Evolutionary conservation across 768 basidiomycete species (phyloP).

Genomic region (Rhodotorula sphaerocarpa): DNA sequence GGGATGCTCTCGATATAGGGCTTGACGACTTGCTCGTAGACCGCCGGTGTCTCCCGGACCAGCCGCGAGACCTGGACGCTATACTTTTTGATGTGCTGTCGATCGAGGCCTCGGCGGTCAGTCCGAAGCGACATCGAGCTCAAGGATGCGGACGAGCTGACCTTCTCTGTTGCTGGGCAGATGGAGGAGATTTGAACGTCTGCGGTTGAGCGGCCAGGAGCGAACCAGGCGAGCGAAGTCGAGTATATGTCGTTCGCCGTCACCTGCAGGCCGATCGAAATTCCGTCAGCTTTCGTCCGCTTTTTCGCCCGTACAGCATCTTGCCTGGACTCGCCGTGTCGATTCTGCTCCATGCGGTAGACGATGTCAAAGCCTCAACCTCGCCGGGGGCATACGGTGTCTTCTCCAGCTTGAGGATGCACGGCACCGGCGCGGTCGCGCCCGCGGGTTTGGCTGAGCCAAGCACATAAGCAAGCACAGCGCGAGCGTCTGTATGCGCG

Average conservation of each 20-base stretch:
- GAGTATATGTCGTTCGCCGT: slow-evolving; percentile 34
- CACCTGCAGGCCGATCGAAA: slow-evolving; percentile 46
- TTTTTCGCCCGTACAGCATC: no score
- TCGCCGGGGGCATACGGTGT: slow-evolving; percentile 53
- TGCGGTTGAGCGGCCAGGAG: slow-evolving; percentile 60
- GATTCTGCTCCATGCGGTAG: slow-evolving; percentile 43
- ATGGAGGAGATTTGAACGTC: slow-evolving; percentile 80
- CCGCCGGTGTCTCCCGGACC: slow-evolving; percentile 70
- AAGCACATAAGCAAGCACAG: slow-evolving; percentile 58
- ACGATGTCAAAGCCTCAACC: slow-evolving; percentile 41
- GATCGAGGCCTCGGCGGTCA: no score
- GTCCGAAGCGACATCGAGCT: no score
- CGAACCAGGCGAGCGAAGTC: slow-evolving; percentile 51
- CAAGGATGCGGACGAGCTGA: slow-evolving; percentile 8
- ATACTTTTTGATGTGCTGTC: slow-evolving; percentile 79
- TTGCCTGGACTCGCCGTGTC: slow-evolving; percentile 48
- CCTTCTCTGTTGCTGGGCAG: slow-evolving; percentile 69
- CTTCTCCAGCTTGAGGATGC: slow-evolving; percentile 71
- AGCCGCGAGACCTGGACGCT: slow-evolving; percentile 62
- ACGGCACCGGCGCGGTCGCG: slow-evolving; percentile 44
- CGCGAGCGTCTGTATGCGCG: slow-evolving; percentile 57
- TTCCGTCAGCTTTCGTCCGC: no score
- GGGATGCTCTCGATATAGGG: slow-evolving; percentile 75
- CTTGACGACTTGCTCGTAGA: slow-evolving; percentile 62
- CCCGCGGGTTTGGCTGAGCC: slow-evolving; percentile 51